A percentile compares a stretch with the other conserved stretches of the same genome.
Conservation (phyloP, 331 rosid genomes). For the Prunus yedoensis region DNA sequence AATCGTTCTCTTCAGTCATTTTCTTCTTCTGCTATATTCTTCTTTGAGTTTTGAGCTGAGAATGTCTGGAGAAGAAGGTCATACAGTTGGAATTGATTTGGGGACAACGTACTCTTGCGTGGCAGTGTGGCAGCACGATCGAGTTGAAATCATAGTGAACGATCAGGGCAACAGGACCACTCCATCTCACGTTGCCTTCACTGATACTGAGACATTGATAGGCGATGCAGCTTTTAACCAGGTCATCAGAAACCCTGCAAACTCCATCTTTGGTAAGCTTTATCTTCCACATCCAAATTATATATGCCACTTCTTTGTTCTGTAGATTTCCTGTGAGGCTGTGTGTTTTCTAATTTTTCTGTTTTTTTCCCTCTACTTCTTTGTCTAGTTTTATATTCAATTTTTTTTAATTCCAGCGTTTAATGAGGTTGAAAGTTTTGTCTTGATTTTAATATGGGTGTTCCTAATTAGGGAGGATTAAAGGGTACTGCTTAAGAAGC, state of each 20-base stretch:
- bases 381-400: no score
- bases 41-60: neutral
- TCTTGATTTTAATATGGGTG: no score
- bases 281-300: no score
- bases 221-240: conserved; percentile 65
- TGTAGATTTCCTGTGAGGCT: no score
- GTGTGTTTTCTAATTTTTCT: no score
- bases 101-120: conserved; percentile 66
- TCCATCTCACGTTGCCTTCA: conserved; percentile 56
- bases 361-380: no score
- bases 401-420: no score
- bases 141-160: conserved; percentile 51
- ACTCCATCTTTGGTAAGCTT: conserved; percentile 52
- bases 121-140: conserved; percentile 64
- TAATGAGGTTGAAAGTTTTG: no score
- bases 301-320: no score
- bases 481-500: no score
- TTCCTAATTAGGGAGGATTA: no score
- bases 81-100: conserved; percentile 17
- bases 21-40: neutral
- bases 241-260: conserved; percentile 58
- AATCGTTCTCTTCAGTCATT: neutral
- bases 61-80: neutral
- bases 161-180: conserved; percentile 58
- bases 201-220: conserved; percentile 49